Evolutionary conservation across 306 rosid species (phyloP).

Genomic region (Sesbania bispinosa): DNA sequence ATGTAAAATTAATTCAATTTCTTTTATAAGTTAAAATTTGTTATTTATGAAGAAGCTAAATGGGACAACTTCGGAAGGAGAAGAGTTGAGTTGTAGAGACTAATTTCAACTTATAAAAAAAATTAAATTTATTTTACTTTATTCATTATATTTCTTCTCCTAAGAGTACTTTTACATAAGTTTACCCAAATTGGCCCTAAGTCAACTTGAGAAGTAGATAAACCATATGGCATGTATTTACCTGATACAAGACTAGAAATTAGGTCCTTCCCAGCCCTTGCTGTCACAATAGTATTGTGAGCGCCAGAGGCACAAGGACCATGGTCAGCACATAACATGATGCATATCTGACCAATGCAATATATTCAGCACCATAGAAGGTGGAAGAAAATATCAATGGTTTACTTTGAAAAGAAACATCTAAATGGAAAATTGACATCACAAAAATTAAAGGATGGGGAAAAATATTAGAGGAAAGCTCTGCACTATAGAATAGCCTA

Average conservation of each 20-base stretch:
- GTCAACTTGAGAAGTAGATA: background rate
- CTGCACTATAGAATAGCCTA: too few relatives aligned
- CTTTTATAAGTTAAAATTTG: too few relatives aligned
- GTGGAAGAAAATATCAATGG: background rate
- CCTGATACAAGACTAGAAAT: constrained; percentile 91
- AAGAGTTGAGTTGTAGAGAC: too few relatives aligned
- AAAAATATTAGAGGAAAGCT: background rate
- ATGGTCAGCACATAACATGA: constrained; percentile 95
- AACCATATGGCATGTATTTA: constrained; percentile 23
- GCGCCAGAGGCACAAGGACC: constrained; percentile 98
- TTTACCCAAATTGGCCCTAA: background rate
- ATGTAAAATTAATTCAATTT: too few relatives aligned
- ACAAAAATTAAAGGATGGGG: background rate
- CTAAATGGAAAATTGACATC: constrained; percentile 15
- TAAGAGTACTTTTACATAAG: too few relatives aligned
- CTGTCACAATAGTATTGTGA: constrained; percentile 89
- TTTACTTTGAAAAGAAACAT: background rate
- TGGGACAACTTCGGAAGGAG: too few relatives aligned
- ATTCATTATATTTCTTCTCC: too few relatives aligned
- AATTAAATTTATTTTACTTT: too few relatives aligned
- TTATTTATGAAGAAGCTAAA: too few relatives aligned
- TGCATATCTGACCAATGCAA: constrained; percentile 60
- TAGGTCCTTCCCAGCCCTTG: constrained; percentile 94
- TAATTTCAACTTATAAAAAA: too few relatives aligned
- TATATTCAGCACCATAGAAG: constrained; percentile 11